These are phyloP conservation scores for Scenedesmus sp. DNA, from an alignment of 163 green algal species.

Conservation along the genomic window DNA sequence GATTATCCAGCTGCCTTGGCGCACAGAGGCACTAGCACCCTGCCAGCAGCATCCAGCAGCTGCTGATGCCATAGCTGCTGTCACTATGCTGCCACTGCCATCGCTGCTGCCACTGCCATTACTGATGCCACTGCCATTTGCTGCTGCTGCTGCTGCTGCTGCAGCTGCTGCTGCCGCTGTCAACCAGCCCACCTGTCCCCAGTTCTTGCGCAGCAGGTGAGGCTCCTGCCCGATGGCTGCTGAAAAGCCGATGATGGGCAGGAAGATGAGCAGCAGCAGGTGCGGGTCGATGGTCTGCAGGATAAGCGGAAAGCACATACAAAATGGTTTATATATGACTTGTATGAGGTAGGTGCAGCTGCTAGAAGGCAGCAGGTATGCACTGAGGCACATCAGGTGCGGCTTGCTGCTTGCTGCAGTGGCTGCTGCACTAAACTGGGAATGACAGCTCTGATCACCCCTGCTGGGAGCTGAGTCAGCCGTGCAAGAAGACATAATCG, in stretches of 20 bases:
- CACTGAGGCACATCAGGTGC: background rate
- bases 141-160: background rate
- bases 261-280: conserved; percentile 56
- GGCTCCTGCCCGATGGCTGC: conserved; percentile 61
- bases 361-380: background rate
- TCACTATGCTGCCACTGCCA: no score
- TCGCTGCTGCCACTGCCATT: no score
- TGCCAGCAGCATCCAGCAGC: no score
- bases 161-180: background rate
- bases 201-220: conserved; percentile 58
- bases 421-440: background rate
- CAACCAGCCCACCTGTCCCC: conserved; percentile 9
- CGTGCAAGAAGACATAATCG: no score
- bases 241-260: conserved; percentile 70
- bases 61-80: no score
- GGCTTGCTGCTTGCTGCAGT: background rate
- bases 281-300: conserved; percentile 37
- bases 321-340: no score
- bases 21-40: no score
- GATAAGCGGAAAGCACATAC: background rate
- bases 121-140: background rate
- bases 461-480: background rate
- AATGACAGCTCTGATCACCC: background rate
- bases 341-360: background rate
- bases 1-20: no score